Conservation (phyloP, 2,329 filamentous ascomycete genomes). For the Colletotrichum scovillei region DNA sequence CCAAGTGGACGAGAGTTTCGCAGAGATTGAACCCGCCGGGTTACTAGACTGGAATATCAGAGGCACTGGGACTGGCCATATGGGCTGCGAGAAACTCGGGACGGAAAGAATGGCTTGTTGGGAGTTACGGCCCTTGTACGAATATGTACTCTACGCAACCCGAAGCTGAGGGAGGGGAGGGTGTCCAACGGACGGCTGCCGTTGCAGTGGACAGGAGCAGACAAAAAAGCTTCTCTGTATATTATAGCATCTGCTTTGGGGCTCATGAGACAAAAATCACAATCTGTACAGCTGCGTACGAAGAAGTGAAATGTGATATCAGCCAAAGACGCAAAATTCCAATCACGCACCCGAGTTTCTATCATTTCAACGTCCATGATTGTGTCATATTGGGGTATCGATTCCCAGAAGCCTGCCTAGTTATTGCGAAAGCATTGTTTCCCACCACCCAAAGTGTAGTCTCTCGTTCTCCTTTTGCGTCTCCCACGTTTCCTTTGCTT, state of each 20-base stretch:
- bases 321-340: neutral
- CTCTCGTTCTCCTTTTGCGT: neutral
- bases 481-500: neutral
- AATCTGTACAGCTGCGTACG: no score
- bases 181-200: neutral
- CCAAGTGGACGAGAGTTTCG: constrained; percentile 95
- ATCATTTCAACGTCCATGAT: neutral
- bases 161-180: neutral
- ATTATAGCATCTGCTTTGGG: constrained; percentile 18
- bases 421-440: constrained; percentile 5
- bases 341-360: neutral
- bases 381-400: constrained; percentile 32
- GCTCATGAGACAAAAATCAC: neutral
- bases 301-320: no score
- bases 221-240: constrained; percentile 14
- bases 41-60: constrained; percentile 67
- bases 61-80: neutral
- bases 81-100: neutral
- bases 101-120: neutral
- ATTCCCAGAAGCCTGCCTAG: constrained; percentile 26
- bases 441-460: neutral
- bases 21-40: constrained; percentile 94
- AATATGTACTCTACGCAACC: constrained; percentile 8
- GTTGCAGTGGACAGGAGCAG: neutral
- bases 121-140: constrained; percentile 4